Conservation (phyloP, 2,329 filamentous ascomycete genomes). For the Pseudodiploospora longispora region DNA sequence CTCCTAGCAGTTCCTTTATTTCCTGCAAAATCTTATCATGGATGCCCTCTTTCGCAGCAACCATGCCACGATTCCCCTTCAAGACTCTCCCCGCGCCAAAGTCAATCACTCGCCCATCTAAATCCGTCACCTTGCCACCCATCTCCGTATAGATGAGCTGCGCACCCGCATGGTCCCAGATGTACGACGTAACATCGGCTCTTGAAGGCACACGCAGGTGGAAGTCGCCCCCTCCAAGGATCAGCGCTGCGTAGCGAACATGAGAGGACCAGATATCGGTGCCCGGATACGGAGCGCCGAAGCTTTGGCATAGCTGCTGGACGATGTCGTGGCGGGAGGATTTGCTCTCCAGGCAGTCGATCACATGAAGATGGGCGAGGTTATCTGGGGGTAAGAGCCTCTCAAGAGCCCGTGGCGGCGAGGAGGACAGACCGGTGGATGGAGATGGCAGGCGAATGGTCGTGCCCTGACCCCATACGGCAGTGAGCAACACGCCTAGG, state of each 20-base stretch:
- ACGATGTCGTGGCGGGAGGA: slow-evolving; percentile 25
- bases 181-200: slow-evolving; percentile 16
- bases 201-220: slow-evolving; percentile 23
- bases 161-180: slow-evolving; percentile 50
- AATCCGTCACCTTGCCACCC: slow-evolving; percentile 45
- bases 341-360: slow-evolving; percentile 25
- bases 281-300: slow-evolving; percentile 26
- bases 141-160: slow-evolving; percentile 49
- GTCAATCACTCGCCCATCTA: slow-evolving; percentile 27
- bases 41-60: slow-evolving; percentile 36
- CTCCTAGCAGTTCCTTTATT: slow-evolving; percentile 11
- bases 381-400: slow-evolving; percentile 13
- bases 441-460: slow-evolving; percentile 18
- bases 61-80: slow-evolving; percentile 24
- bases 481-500: slow-evolving; percentile 28
- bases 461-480: slow-evolving; percentile 23
- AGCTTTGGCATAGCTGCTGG: slow-evolving; percentile 17
- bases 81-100: slow-evolving; percentile 28
- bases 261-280: slow-evolving; percentile 33
- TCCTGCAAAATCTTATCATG: slow-evolving; percentile 32
- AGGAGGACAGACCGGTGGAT: slow-evolving; percentile 9
- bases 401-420: slow-evolving; percentile 7
- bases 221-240: slow-evolving; percentile 28
- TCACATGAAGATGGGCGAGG: slow-evolving; percentile 21
- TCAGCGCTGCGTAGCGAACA: slow-evolving; percentile 29